phyloP scores from a whole-genome alignment of 2,329 filamentous ascomycete species.

The Trichoderma harzianum region DNA sequence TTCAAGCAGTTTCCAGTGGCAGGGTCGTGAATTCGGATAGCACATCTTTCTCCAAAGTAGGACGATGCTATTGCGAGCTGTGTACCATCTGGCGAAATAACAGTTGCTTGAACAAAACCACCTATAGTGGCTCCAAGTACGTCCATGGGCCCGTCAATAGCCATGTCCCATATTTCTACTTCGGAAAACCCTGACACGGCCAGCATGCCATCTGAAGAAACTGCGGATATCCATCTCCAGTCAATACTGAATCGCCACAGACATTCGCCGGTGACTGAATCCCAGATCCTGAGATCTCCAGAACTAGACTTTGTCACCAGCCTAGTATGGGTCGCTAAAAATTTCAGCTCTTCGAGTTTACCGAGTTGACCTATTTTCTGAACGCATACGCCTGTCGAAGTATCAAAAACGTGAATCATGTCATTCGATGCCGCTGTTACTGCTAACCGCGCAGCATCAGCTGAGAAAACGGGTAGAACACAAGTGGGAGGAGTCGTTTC shows the following conservation, averaged over 20 bases:
- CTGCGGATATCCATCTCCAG: neutral
- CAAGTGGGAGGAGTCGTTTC: neutral
- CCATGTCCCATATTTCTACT: neutral
- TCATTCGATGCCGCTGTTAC: neutral
- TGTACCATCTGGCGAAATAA: neutral
- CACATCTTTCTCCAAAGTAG: rapidly evolving
- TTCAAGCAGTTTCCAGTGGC: neutral
- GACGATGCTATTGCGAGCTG: neutral
- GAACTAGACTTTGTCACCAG: neutral
- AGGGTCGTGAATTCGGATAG: neutral
- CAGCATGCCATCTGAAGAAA: neutral
- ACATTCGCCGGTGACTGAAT: neutral
- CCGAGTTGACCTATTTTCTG: neutral
- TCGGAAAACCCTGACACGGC: neutral
- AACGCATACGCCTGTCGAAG: neutral
- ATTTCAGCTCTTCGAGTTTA: rapidly evolving
- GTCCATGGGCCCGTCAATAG: neutral
- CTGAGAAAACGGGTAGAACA: neutral
- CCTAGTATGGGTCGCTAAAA: neutral
- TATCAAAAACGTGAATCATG: neutral
- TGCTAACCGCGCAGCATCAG: neutral
- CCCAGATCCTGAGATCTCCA: neutral
- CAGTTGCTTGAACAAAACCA: neutral
- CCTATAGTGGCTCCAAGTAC: neutral
- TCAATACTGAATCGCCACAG: neutral